Evolutionary conservation across 2,329 filamentous ascomycete genomes (phyloP), one percentile per base, ranked within the genome.

Genomic region (Beauveria scarabaeidicola): DNA sequence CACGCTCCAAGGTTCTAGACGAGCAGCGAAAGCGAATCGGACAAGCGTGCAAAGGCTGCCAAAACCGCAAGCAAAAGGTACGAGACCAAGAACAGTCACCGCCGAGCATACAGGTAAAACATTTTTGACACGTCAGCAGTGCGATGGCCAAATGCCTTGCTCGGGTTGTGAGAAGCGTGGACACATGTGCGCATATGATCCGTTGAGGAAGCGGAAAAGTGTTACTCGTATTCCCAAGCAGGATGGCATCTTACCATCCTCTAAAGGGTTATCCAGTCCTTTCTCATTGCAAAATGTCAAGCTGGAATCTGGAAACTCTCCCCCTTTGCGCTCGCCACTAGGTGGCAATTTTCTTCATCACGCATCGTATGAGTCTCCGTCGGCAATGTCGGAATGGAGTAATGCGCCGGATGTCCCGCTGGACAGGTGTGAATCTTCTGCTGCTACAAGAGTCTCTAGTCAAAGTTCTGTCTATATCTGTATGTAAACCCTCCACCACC

Each of bases 51-150:
- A 81, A 85, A 63, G 81, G 76, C 63, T 88, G 85, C 74, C 87
- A 85, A 72, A 77, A 79, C 61, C 79, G 84, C 63, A 88, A 88
- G 70, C 84, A 87, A 73, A 88, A 87, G 77, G 85, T 84, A 68
- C 76, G 79, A 44, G 7, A 21, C 11, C 10, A 23, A n/a, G 7
- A 41, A 38, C 1, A 10, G 2, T 21, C 3, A 10, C 1, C 2
- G 25, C 13, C 0, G 13, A 47, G 9, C 5, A 9, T n/a, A 38
- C 6, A 4, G 29, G 29, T 10, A 38, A 38, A 21, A n/a, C 3
- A 25, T 36, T 23, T 23, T 25, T 52, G 27, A 51, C n/a, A 41
- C 29, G 6, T 32, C 29, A 17, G 46, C 64, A 86, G 83, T 86
- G 83, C 70, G 82, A 86, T 70, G 83, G 82, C 27, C 67, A 76